phyloP scores from a whole-genome alignment of 2,329 filamentous ascomycete species.

The Nigrograna mackinnonii region DNA sequence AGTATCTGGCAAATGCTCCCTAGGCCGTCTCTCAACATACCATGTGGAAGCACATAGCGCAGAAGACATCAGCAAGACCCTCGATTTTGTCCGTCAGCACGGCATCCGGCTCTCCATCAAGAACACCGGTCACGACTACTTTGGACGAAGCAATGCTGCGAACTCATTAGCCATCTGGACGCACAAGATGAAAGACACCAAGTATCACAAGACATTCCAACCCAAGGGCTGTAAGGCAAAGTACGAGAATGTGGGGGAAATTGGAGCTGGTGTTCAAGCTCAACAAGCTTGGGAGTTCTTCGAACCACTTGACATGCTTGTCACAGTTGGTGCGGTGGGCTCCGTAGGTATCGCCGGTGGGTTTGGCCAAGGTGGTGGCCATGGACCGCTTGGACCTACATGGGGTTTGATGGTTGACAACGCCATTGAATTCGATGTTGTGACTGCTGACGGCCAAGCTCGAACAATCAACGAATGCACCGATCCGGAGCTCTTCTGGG shows the following conservation, averaged over 20 bases:
- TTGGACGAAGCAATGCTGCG: conserved; percentile 34
- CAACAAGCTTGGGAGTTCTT: conserved; percentile 41
- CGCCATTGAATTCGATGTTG: conserved; percentile 38
- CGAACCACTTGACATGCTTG: conserved; percentile 33
- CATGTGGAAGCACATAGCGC: conserved; percentile 30
- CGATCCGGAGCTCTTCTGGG: conserved; percentile 40
- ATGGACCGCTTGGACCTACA: conserved; percentile 56
- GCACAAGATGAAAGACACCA: conserved; percentile 34
- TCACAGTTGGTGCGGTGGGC: conserved; percentile 37
- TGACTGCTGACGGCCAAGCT: conserved; percentile 33
- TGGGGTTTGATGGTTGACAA: conserved; percentile 45
- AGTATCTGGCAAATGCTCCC: conserved; percentile 29
- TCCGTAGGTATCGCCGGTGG: conserved; percentile 55
- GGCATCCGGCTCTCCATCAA: conserved; percentile 39
- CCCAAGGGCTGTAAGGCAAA: conserved; percentile 24
- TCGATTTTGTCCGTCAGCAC: conserved; percentile 32
- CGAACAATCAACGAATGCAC: conserved; percentile 38
- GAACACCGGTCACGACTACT: conserved; percentile 43
- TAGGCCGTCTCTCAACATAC: conserved; percentile 36
- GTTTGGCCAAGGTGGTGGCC: conserved; percentile 55
- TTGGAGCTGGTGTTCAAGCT: conserved; percentile 38
- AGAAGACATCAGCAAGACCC: conserved; percentile 28
- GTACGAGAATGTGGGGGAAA: conserved; percentile 36
- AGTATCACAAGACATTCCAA: conserved; percentile 29
- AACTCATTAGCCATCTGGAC: conserved; percentile 41